Conservation (phyloP, 2,329 filamentous ascomycete species). For the Massarina eburnea region DNA sequence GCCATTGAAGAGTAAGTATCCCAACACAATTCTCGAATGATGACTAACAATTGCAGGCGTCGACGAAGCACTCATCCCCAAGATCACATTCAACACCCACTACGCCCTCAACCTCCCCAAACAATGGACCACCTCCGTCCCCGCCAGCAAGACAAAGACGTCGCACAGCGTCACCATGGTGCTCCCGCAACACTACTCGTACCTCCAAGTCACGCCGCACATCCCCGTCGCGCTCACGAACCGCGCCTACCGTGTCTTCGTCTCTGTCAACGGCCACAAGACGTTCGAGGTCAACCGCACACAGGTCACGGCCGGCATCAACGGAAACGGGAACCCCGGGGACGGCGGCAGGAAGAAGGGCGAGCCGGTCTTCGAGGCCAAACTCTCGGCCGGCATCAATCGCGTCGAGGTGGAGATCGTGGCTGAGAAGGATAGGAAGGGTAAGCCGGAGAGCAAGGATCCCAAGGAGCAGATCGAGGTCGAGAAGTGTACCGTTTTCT, state of each 20-base stretch:
- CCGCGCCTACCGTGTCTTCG: slow-evolving; percentile 76
- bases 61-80: slow-evolving; percentile 66
- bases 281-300: slow-evolving; percentile 64
- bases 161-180: slow-evolving; percentile 74
- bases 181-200: slow-evolving; percentile 66
- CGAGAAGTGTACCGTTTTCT: slow-evolving; percentile 76
- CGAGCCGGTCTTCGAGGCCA: slow-evolving; percentile 75
- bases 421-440: slow-evolving; percentile 62
- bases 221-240: slow-evolving; percentile 65
- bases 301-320: slow-evolving; percentile 41
- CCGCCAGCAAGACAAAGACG: slow-evolving; percentile 65
- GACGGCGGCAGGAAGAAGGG: slow-evolving; percentile 47
- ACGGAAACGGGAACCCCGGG: slow-evolving; percentile 24
- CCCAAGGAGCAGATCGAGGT: slow-evolving; percentile 64
- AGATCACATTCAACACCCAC: slow-evolving; percentile 68
- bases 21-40: background rate
- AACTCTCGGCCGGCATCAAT: slow-evolving; percentile 72
- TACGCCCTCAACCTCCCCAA: slow-evolving; percentile 64
- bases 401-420: slow-evolving; percentile 77
- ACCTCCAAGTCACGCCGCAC: slow-evolving; percentile 69
- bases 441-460: slow-evolving; percentile 23
- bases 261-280: slow-evolving; percentile 66
- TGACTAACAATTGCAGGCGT: slow-evolving; percentile 27
- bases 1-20: slow-evolving; percentile 51
- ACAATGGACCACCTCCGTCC: slow-evolving; percentile 64